Percentiles rank a stretch among this genome's conserved stretches.
Conservation (phyloP, 2,329 filamentous ascomycete genomes). For the Tolypocladium album region DNA sequence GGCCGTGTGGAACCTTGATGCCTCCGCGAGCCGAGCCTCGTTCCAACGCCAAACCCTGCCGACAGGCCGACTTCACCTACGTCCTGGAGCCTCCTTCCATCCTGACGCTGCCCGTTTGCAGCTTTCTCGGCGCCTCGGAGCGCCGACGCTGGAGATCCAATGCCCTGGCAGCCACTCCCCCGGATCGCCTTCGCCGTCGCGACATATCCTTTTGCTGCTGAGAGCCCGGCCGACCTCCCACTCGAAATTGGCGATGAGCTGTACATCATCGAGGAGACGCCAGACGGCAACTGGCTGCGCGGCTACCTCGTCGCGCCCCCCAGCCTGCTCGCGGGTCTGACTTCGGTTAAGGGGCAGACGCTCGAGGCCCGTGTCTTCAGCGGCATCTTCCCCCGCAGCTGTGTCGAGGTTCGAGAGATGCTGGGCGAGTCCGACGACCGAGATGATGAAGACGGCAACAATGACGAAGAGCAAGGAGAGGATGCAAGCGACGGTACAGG, state of each 20-base stretch:
- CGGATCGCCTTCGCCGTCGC: conserved; percentile 97
- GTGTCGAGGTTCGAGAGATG: conserved; percentile 89
- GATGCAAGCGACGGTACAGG: conserved; percentile 19
- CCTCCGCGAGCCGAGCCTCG: conserved; percentile 10
- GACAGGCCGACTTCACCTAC: conserved; percentile 3
- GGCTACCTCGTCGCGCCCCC: conserved; percentile 93
- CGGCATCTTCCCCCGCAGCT: conserved; percentile 93
- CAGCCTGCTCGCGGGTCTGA: conserved; percentile 83
- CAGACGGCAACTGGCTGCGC: conserved; percentile 84
- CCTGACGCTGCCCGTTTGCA: neutral
- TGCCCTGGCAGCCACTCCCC: conserved; percentile 96
- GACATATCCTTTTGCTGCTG: conserved; percentile 84
- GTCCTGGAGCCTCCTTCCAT: neutral
- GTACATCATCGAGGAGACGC: conserved; percentile 96
- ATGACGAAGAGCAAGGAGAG: conserved; percentile 22
- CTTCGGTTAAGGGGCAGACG: conserved; percentile 81
- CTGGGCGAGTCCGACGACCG: conserved; percentile 61
- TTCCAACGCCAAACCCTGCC: conserved; percentile 5
- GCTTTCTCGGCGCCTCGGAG: neutral
- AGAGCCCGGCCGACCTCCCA: conserved; percentile 79
- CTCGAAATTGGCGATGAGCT: conserved; percentile 97
- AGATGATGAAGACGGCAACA: conserved; percentile 33
- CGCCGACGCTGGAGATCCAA: conserved; percentile 29
- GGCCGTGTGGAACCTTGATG: conserved; percentile 16
- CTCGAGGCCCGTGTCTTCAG: conserved; percentile 94